phyloP scores from a whole-genome alignment of 148 eudicot species.

The Rhododendron williamsianum region DNA sequence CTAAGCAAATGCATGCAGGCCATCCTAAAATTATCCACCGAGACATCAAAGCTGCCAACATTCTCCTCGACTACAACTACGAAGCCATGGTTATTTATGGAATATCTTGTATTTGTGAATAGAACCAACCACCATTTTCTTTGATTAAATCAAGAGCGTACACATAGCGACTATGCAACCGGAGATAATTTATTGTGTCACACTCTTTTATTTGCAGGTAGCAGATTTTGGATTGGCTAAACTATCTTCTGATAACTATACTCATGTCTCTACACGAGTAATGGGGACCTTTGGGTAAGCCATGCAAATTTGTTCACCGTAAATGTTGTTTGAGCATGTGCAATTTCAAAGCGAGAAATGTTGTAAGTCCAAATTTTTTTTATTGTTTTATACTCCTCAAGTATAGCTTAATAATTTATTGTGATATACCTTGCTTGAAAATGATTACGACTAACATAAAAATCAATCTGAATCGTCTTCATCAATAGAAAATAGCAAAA shows the following conservation, averaged over 20 bases:
- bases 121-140: background rate
- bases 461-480: too few species aligned
- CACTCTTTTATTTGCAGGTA: slow-evolving; percentile 33
- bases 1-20: slow-evolving; percentile 32
- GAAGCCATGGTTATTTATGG: slow-evolving; percentile 63
- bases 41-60: slow-evolving; percentile 87
- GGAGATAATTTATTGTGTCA: background rate
- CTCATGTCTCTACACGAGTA: slow-evolving; percentile 88
- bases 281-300: slow-evolving; percentile 95
- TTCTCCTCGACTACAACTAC: slow-evolving; percentile 57
- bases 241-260: slow-evolving; percentile 56
- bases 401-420: background rate
- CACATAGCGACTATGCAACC: background rate
- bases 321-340: background rate
- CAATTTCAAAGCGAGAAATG: background rate
- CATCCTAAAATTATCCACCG: slow-evolving; percentile 90
- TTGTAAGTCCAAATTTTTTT: background rate
- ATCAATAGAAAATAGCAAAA: background rate
- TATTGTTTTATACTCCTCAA: background rate
- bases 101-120: background rate
- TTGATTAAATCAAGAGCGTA: background rate
- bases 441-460: background rate
- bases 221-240: slow-evolving; percentile 94
- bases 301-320: background rate
- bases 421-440: background rate